These are phyloP conservation scores for Boehmeria nivea DNA, from an alignment of 306 rosid genomes.

Conservation along the genomic window DNA sequence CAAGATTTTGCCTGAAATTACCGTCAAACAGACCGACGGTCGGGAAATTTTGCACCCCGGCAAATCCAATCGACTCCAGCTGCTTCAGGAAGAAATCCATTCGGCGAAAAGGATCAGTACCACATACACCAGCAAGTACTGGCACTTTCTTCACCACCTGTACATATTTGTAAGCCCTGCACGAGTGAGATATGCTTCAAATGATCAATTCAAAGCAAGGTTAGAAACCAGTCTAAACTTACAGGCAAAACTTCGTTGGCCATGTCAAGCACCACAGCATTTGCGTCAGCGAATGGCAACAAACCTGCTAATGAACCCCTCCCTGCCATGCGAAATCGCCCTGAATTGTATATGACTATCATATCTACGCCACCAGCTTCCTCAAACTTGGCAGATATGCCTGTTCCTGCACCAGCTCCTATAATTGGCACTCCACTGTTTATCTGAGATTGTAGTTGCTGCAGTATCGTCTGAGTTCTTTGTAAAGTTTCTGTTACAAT, in stretches of 20 bases:
- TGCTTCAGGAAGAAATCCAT: constrained; percentile 85
- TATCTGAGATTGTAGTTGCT: constrained; percentile 66
- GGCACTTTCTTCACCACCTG: constrained; percentile 80
- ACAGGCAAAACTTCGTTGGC: constrained; percentile 94
- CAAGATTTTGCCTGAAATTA: constrained; percentile 88
- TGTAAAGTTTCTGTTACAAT: constrained; percentile 60
- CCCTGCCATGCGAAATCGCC: constrained; percentile 96
- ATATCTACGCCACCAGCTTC: constrained; percentile 94
- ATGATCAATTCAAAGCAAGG: constrained; percentile 15
- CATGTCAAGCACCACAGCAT: constrained; percentile 88
- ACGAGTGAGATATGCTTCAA: constrained; percentile 8
- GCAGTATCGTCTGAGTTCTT: constrained; percentile 58
- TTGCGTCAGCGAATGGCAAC: constrained; percentile 90
- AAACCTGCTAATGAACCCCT: constrained; percentile 93
- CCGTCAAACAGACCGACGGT: constrained; percentile 91
- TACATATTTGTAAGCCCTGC: constrained; percentile 21
- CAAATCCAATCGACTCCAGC: constrained; percentile 82
- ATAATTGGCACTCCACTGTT: constrained; percentile 60
- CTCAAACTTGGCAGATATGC: constrained; percentile 96
- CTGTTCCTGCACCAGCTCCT: constrained; percentile 96
- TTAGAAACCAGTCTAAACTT: constrained; percentile 30
- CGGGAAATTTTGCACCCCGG: constrained; percentile 96
- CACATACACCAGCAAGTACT: constrained; percentile 91
- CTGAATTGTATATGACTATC: constrained; percentile 83
- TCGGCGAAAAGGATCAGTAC: constrained; percentile 84